A percentile compares a stretch with the other conserved stretches of the same genome.
Evolutionary conservation across 1,139 yeast species (phyloP).

Genomic region (Hanseniaspora gamundiae): DNA sequence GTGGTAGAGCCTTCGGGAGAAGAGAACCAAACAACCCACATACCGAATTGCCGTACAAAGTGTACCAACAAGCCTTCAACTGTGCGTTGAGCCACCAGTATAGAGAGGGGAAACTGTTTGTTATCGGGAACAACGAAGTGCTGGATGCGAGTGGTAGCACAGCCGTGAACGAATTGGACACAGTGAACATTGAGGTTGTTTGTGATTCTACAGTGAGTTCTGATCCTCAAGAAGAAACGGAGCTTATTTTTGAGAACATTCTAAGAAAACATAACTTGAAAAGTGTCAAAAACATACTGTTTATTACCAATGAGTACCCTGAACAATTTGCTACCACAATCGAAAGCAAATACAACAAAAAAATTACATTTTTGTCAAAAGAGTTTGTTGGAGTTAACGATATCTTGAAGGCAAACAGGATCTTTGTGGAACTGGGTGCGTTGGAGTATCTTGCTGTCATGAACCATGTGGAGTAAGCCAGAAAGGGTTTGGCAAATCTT

Average conservation of each 20-base stretch:
- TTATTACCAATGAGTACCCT: slow-evolving; percentile 31
- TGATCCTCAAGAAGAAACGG: slow-evolving; percentile 31
- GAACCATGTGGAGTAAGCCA: slow-evolving; percentile 3
- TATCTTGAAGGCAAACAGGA: slow-evolving; percentile 64
- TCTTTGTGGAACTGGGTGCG: slow-evolving; percentile 65
- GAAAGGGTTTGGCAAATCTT: neutral
- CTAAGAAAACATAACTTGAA: slow-evolving; percentile 41
- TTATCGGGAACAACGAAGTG: slow-evolving; percentile 40
- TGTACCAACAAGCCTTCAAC: slow-evolving; percentile 64
- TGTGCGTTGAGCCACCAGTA: slow-evolving; percentile 75
- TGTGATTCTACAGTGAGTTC: slow-evolving; percentile 17
- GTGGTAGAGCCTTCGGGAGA: slow-evolving; percentile 83
- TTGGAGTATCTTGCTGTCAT: slow-evolving; percentile 39
- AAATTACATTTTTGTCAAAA: slow-evolving; percentile 56
- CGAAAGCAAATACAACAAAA: slow-evolving; percentile 30
- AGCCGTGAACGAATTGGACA: slow-evolving; percentile 10
- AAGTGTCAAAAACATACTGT: slow-evolving; percentile 45
- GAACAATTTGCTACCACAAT: neutral
- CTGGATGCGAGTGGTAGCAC: slow-evolving; percentile 11
- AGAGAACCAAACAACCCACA: slow-evolving; percentile 85
- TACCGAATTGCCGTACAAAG: slow-evolving; percentile 64
- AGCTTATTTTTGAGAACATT: slow-evolving; percentile 46
- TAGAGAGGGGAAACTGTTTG: slow-evolving; percentile 55
- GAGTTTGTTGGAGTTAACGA: slow-evolving; percentile 82
- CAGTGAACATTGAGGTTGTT: slow-evolving; percentile 18